phyloP scores from a whole-genome alignment of 495 filamentous ascomycete genomes.

The Lepraria neglecta region DNA sequence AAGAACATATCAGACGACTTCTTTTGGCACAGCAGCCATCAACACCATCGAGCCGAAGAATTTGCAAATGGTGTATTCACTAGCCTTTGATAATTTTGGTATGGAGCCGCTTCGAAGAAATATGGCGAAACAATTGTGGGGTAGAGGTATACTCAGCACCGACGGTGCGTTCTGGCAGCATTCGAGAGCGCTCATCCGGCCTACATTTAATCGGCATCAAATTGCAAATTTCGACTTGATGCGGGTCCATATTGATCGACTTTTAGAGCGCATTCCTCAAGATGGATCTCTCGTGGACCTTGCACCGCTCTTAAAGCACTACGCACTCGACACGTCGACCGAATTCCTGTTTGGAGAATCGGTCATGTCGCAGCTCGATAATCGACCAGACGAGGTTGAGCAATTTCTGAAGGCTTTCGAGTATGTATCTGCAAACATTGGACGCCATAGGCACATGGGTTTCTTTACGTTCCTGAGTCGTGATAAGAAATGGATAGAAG shows the following conservation, averaged over 20 bases:
- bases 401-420: constrained; percentile 42
- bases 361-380: constrained; percentile 33
- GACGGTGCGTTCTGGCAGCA: constrained; percentile 39
- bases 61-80: constrained; percentile 64
- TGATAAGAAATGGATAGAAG: too few species aligned
- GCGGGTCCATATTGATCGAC: constrained; percentile 23
- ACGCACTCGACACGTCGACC: constrained; percentile 56
- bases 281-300: constrained; percentile 38
- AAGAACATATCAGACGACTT: neutral
- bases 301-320: too few species aligned
- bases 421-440: too few species aligned
- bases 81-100: constrained; percentile 57
- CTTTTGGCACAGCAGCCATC: neutral
- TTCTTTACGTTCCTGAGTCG: too few species aligned
- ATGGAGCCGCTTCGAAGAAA: constrained; percentile 33
- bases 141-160: constrained; percentile 38
- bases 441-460: too few species aligned
- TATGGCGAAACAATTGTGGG: constrained; percentile 29
- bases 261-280: neutral
- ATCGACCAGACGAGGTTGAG: constrained; percentile 9
- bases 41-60: constrained; percentile 38
- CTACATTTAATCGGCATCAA: constrained; percentile 33
- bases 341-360: constrained; percentile 60
- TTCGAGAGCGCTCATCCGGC: constrained; percentile 38
- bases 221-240: constrained; percentile 31